Base-by-base conservation (phyloP, 1,139 yeast genomes). In the Candida tropicalis region DNA sequence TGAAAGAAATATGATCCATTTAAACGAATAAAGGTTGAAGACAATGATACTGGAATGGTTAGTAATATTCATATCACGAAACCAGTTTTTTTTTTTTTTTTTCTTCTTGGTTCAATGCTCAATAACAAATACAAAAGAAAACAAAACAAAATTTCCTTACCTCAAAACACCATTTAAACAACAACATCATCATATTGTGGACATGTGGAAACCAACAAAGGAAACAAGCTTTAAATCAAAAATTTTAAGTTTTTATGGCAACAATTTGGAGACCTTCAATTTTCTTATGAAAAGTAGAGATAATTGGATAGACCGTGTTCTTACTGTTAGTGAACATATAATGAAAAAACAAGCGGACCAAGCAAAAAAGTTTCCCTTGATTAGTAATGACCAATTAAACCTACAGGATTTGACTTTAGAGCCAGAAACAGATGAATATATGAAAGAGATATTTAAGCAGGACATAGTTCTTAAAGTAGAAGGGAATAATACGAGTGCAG, bases 231-330 rank as follows among this genome's bases (percentile, higher is more conserved):
- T 35, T 11, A 46, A 39, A 24, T 23, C 38, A 12, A 37, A 32
- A 40, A 25, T 43, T 20, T 18, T 31, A n/a, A 23, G 10, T 10
- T 29, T 13, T 37, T 68, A 59, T 47, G 79, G 79, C 1, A 57
- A 62, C 32, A 65, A 71, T 49, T 62, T 62, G 35, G 53, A 48
- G 2, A 56, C 55, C 39, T 73, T 57, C 47, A 59, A 65, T 24
- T 46, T 54, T 13, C 47, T 61, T 10, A 38, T 59, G 25, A 47
- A 54, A 10, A 73, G 69, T 47, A 63, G 63, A 45, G 59, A 54
- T 9, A 57, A 52, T 36, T 73, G 77, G 77, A 64, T 63, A 25
- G 63, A 63, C 35, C 55, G 57, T 41, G 51, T 70, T 37, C 72
- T 67, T 44, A 60, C 56, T 36, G 49, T 66, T 16, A 63, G 63